These are phyloP conservation scores for Suillus brevipes DNA, from an alignment of 768 basidiomycete genomes.

Conservation along the genomic window DNA sequence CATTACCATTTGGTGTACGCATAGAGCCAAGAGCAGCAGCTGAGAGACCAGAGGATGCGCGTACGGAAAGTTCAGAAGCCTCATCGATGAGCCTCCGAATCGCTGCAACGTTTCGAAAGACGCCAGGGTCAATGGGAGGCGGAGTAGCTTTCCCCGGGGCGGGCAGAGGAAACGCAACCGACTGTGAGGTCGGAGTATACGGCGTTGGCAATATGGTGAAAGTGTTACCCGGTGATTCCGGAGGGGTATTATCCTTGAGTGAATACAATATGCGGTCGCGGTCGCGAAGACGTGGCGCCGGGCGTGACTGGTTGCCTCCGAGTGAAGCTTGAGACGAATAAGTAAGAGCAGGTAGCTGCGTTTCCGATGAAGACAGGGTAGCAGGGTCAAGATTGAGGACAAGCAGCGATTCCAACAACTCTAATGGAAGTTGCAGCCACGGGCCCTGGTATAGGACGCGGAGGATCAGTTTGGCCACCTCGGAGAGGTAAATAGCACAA, in stretches of 20 bases:
- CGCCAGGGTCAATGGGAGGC: slow-evolving; percentile 87
- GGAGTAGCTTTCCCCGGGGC: slow-evolving; percentile 71
- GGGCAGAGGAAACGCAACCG: slow-evolving; percentile 52
- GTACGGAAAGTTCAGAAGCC: slow-evolving; percentile 84
- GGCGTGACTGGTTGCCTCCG: slow-evolving; percentile 14
- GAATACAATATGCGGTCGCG: slow-evolving; percentile 49
- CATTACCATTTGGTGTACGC: slow-evolving; percentile 43
- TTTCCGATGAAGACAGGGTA: slow-evolving; percentile 51
- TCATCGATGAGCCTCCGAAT: slow-evolving; percentile 87
- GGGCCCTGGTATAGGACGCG: slow-evolving; percentile 60
- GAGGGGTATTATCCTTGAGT: slow-evolving; percentile 44
- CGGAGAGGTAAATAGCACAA: slow-evolving; percentile 30
- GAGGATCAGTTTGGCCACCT: slow-evolving; percentile 1
- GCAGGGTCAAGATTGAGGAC: slow-evolving; percentile 76
- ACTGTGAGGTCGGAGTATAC: slow-evolving; percentile 29
- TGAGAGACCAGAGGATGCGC: slow-evolving; percentile 82
- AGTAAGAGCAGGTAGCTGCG: slow-evolving; percentile 37
- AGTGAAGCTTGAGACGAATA: slow-evolving; percentile 12
- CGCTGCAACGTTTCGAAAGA: slow-evolving; percentile 71
- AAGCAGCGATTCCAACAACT: slow-evolving; percentile 80
- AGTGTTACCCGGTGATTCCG: slow-evolving; percentile 43
- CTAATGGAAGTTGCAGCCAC: slow-evolving; percentile 87
- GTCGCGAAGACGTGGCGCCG: slow-evolving; percentile 26
- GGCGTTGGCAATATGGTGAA: slow-evolving; percentile 37
- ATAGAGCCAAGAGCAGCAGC: slow-evolving; percentile 72